These are phyloP conservation scores for Bacterosira constricta DNA, from an alignment of 108 stramenopile genomes.

Conservation along the genomic window DNA sequence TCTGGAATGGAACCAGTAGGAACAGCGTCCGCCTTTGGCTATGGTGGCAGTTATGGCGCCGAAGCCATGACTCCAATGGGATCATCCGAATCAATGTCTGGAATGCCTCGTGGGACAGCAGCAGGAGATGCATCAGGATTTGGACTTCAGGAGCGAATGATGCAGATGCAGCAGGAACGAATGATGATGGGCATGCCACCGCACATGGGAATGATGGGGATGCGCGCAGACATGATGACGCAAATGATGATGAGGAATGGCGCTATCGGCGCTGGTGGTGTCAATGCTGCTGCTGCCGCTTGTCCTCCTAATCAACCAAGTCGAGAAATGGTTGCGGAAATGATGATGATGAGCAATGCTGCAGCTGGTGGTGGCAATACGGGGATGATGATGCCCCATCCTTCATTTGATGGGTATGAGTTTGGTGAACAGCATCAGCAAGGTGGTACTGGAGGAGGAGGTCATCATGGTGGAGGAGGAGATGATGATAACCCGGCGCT, in stretches of 20 bases:
- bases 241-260: background rate
- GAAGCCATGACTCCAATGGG: background rate
- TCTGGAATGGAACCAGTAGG: background rate
- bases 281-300: background rate
- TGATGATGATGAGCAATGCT: background rate
- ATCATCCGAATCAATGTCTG: no score
- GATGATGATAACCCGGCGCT: conserved; percentile 3
- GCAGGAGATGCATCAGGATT: no score
- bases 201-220: conserved; percentile 10
- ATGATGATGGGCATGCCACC: no score
- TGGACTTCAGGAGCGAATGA: no score
- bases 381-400: background rate
- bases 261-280: background rate
- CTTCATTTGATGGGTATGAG: background rate
- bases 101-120: no score
- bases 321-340: background rate
- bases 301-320: background rate
- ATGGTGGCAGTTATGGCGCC: background rate
- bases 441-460: background rate
- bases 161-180: background rate
- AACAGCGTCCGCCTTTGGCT: background rate
- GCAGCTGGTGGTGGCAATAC: background rate
- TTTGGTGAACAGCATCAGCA: no score
- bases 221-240: background rate
- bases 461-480: background rate